Base-by-base conservation (phyloP, 1,284 basidiomycete genomes). In the Cronartium ribicola region DNA sequence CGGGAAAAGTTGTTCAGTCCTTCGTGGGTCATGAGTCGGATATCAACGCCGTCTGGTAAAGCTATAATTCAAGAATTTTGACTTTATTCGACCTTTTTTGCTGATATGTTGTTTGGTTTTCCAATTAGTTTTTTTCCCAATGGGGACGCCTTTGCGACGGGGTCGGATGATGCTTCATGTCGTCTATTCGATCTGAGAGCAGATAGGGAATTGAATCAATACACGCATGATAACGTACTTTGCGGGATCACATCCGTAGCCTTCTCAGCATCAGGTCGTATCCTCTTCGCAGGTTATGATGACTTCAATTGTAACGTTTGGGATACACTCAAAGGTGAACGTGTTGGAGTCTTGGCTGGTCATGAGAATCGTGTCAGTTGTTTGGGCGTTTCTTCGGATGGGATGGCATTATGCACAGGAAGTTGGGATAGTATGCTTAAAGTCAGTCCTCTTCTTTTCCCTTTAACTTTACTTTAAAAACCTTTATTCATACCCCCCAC, bases 221-320 rank as follows among this genome's bases (percentile, higher is more conserved):
- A 95, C 84, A 94, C 92, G 1, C 94, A 98, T 82, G 94, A 98
- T 84, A 97, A 98, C 83, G 96, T 98, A 77, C 87, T 98, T 20
- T 98, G 95, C 80, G 94, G 95, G 77, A 97, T 98, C 83, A 98
- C 96, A 11, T 96, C 94, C 3, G 94, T 98, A 78, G 94, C 92
- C 14, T 98, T 99, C 85, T 97, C 94, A 1, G 90, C 92, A 78
- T 97, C 94, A 14, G 95, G 95, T 63, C 90, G 96, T 76, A 90
- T 99, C 79, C 86, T 99, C 63, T 98, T 98, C 80, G 95, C 94
- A 77, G 96, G 95, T 57, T 98, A 98, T 82, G 96, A 99, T 82
- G 95, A 98, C 82, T 97, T 95, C 90, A 98, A 95, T 78, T 94
- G 91, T 85, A 98, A 98, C 81, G 95, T 98, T 63, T 98, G 95